phyloP scores from a whole-genome alignment of 352 stramenopile species.

The Pythium phragmitis region DNA sequence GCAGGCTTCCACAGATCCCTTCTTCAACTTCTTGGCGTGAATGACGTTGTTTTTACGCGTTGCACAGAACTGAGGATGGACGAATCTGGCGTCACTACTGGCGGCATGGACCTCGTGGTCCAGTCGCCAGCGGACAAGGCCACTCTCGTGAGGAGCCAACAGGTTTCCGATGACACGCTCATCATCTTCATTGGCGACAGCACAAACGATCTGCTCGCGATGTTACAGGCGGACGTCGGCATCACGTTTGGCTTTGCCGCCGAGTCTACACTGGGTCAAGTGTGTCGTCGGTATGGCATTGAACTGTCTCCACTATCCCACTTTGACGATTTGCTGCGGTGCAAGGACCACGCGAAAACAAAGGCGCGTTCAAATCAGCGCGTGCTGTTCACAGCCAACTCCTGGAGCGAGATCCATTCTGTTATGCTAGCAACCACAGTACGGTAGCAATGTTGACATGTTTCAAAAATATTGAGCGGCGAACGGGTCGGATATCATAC shows the following conservation, averaged over 20 bases:
- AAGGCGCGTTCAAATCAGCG: slow-evolving; percentile 1
- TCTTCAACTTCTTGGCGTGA: slow-evolving; percentile 1
- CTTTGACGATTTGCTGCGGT: neutral
- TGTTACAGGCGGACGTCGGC: slow-evolving; percentile 64
- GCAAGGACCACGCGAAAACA: neutral
- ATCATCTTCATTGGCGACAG: slow-evolving; percentile 70
- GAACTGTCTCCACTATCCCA: slow-evolving; percentile 29
- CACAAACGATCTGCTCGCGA: slow-evolving; percentile 58
- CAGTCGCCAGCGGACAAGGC: slow-evolving; percentile 66
- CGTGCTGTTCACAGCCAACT: slow-evolving; percentile 31
- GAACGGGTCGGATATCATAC: no score
- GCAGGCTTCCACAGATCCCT: neutral
- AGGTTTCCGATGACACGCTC: slow-evolving; percentile 1
- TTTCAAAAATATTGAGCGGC: slow-evolving; percentile 9
- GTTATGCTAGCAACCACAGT: neutral
- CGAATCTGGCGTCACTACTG: slow-evolving; percentile 40
- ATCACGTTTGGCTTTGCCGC: slow-evolving; percentile 33
- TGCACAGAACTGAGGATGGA: slow-evolving; percentile 49
- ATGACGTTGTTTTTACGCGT: neutral
- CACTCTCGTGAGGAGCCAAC: slow-evolving; percentile 22
- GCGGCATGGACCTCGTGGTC: slow-evolving; percentile 46
- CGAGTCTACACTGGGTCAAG: slow-evolving; percentile 23
- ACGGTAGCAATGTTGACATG: no score
- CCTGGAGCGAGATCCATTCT: slow-evolving; percentile 30
- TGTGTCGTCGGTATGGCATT: slow-evolving; percentile 41